Evolutionary conservation across 2,329 filamentous ascomycete species (phyloP).

Genomic region (Didymella lethalis): DNA sequence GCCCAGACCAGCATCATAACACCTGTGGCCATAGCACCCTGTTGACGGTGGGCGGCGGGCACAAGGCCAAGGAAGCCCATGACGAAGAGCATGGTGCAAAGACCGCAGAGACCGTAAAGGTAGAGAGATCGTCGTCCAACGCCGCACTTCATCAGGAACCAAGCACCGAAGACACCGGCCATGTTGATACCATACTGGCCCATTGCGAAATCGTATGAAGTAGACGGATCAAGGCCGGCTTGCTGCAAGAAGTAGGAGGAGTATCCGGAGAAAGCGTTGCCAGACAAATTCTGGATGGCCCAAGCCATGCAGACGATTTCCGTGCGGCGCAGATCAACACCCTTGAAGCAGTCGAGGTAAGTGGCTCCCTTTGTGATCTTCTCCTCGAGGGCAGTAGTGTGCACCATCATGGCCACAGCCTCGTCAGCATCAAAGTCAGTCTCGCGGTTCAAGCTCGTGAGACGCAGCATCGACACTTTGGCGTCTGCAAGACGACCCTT

Average conservation of each 20-base stretch:
- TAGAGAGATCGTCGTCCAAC: conserved; percentile 80
- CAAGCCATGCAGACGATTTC: conserved; percentile 69
- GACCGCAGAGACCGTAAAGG: conserved; percentile 72
- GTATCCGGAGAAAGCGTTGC: conserved; percentile 58
- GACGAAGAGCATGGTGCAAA: conserved; percentile 79
- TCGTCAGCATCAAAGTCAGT: conserved; percentile 82
- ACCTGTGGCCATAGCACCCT: conserved; percentile 79
- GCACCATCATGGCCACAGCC: conserved; percentile 90
- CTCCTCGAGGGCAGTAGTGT: conserved; percentile 83
- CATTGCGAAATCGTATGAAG: conserved; percentile 57
- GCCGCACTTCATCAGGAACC: conserved; percentile 78
- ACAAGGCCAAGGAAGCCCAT: conserved; percentile 85
- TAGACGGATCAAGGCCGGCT: conserved; percentile 54
- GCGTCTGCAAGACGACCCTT: conserved; percentile 70
- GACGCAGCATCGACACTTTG: conserved; percentile 69
- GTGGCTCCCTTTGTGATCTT: conserved; percentile 75
- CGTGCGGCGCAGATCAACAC: conserved; percentile 78
- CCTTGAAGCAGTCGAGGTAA: conserved; percentile 85
- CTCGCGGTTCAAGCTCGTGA: conserved; percentile 69
- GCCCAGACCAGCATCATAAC: conserved; percentile 71
- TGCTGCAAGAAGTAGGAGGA: conserved; percentile 60
- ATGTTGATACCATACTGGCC: conserved; percentile 75
- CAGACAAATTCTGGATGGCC: conserved; percentile 59
- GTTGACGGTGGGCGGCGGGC: conserved; percentile 63
- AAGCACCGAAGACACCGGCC: conserved; percentile 81